Evolutionary conservation across 805 yeast genomes (phyloP), one percentile per base, ranked within the genome.

Genomic region (Pachysolen tannophilus): DNA sequence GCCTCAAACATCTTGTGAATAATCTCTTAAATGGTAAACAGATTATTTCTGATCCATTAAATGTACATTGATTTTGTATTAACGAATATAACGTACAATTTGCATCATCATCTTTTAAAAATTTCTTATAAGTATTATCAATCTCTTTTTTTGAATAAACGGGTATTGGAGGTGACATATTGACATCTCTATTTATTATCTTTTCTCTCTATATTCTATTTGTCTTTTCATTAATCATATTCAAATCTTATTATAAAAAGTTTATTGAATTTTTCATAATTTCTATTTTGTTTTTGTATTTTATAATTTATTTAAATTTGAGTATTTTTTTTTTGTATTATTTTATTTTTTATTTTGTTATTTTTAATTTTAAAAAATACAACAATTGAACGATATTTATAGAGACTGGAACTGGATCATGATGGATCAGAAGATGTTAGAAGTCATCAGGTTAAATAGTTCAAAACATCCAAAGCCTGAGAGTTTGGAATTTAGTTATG

Each of bases 401-500:
- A 11, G 21, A 37, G 20, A 15, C 32, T 16, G 26, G 27, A 19
- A 5, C 18, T 25, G 6, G 3, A 25, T 3, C 24, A 7, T 16
- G 26, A 7, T 27, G 27, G 4, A 4, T 26, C 29, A 34, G 5
- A 27, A 3, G 14, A 18, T 3, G 18, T 26, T 15, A 35, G 2
- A 45, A 37, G 17, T 27, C 49, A 13, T 26, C 37, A 2, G 36
- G 36, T 30, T 33, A n/a, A n/a, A n/a, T n/a, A n/a, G 27, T 6
- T 11, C 6, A 15, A 53, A 46, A 26, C 67, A 70, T 42, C 67
- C 67, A 20, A 74, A 72, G 37, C 75, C 79, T 1, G 52, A 55
- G n/a, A 55, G 47, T 17, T 46, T 40, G 24, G 37, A 41, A 2
- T 80, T 75, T 50, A 59, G 73, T 13, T 92, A 92, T 50, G 98